Evolutionary conservation across 2,329 filamentous ascomycete species (phyloP), one percentile per base, ranked within the genome.

Genomic region (Ilyonectria sp.): DNA sequence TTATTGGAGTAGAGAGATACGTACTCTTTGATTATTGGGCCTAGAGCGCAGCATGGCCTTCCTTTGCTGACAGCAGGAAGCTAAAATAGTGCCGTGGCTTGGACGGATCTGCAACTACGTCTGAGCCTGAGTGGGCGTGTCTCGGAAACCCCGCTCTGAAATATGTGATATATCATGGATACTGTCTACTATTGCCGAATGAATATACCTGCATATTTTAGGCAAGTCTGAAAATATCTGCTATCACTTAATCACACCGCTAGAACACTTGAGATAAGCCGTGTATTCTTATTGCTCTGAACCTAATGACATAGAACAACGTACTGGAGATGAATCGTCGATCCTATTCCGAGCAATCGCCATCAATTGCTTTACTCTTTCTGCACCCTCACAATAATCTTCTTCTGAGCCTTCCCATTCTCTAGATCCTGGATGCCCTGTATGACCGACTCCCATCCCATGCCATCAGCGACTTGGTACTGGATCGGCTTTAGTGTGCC

Each of bases 381-480:
- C 23, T 73, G 62, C 2, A 56, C 56, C 17, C 52, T 68, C 6
- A 77, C 74, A 10, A 78, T 72, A 37, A 77, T 63, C 69, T 78
- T 78, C 66, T 77, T 79, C 1, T 52, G 56, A 9, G 63, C 43
- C 59, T 76, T 74, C 1, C 77, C 76, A 3, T 33, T 9, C 33
- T 73, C 62, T 9, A 71, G 40, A 7, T 75, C 69, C 5, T 73
- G 67, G 4, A 72, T 69, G 2, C 61, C 69, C 21, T 76, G 59
- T 0, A 72, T 76, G 5, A 74, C 62, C 17, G 73, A 70, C 2
- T 76, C 73, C 76, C 75, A 79, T 1, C 77, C 77, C 2, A 59
- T 26, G 0, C 71, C 75, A 17, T 73, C 60, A 9, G 64, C 59
- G 10, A 75, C 52, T 13, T 76, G 54, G 53, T 73, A 68, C 10